phyloP scores from a whole-genome alignment of 768 basidiomycete genomes.

The Hygrocybe punicea region DNA sequence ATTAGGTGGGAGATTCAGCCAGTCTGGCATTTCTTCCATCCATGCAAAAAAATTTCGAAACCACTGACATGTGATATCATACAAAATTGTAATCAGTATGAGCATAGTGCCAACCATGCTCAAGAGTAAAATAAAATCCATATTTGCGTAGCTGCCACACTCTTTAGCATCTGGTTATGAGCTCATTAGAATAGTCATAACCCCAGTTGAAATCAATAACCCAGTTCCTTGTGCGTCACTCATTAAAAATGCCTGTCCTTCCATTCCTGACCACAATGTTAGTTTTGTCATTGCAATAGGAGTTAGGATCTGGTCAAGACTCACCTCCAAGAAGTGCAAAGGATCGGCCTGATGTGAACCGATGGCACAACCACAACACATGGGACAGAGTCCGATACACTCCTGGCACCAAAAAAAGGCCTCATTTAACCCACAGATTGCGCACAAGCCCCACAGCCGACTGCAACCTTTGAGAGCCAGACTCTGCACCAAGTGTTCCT shows the following conservation, averaged over 20 bases:
- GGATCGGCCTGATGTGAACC: constrained; percentile 10
- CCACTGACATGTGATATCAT: constrained; percentile 15
- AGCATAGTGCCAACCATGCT: background rate
- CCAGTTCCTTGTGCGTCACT: background rate
- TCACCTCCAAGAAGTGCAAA: constrained; percentile 5
- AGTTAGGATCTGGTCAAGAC: background rate
- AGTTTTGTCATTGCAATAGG: background rate
- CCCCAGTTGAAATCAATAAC: constrained; percentile 18
- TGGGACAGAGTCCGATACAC: constrained; percentile 9
- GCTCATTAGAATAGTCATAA: constrained; percentile 10
- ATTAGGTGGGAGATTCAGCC: background rate
- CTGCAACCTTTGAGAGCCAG: too few relatives aligned
- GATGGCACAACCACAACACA: constrained; percentile 15
- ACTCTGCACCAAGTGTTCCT: too few relatives aligned
- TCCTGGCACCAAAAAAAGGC: constrained; percentile 12
- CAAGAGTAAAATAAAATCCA: constrained; percentile 17
- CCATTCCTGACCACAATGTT: too few relatives aligned
- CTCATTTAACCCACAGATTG: background rate
- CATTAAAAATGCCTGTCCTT: constrained; percentile 14
- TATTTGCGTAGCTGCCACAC: constrained; percentile 12
- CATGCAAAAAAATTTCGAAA: background rate
- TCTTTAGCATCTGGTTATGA: background rate
- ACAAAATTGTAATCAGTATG: constrained; percentile 8
- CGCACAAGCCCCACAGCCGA: constrained; percentile 4
- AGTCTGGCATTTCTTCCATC: background rate